phyloP scores from a whole-genome alignment of 2,329 filamentous ascomycete species.

The Dactylonectria macrodidyma region DNA sequence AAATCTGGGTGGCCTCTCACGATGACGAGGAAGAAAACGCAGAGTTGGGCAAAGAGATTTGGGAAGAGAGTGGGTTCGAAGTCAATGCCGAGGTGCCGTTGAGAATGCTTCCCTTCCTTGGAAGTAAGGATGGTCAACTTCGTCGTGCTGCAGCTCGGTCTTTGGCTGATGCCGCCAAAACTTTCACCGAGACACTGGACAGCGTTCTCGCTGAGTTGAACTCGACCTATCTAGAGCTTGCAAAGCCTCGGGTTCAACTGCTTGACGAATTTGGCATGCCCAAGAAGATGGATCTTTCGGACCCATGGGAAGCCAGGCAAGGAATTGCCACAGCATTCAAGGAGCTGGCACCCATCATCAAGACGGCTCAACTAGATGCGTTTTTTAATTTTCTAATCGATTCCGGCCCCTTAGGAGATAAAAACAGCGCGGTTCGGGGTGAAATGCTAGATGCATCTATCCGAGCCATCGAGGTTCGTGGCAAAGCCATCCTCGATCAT shows the following conservation, averaged over 20 bases:
- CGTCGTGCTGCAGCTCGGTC: constrained; percentile 87
- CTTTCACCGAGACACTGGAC: constrained; percentile 72
- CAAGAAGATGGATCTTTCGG: constrained; percentile 86
- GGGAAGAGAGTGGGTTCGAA: constrained; percentile 91
- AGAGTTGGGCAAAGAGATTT: constrained; percentile 88
- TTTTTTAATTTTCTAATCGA: constrained; percentile 91
- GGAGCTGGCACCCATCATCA: constrained; percentile 81
- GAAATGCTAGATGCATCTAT: constrained; percentile 96
- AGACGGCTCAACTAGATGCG: constrained; percentile 77
- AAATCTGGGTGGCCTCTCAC: constrained; percentile 94
- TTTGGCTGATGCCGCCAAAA: constrained; percentile 79
- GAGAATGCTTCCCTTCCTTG: constrained; percentile 83
- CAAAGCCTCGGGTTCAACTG: constrained; percentile 86
- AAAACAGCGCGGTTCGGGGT: constrained; percentile 80
- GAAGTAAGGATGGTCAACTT: constrained; percentile 85
- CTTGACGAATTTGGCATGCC: constrained; percentile 97
- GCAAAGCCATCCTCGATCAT: constrained; percentile 85
- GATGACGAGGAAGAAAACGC: constrained; percentile 91
- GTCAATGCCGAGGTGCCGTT: constrained; percentile 75
- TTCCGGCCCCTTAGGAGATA: constrained; percentile 88
- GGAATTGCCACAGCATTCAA: constrained; percentile 91
- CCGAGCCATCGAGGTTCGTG: constrained; percentile 83
- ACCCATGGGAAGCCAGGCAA: constrained; percentile 93
- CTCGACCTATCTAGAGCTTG: constrained; percentile 80
- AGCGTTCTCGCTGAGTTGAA: constrained; percentile 77